These are phyloP conservation scores for Clonostachys chloroleuca DNA, from an alignment of 2,329 filamentous ascomycete species.

Conservation along the genomic window DNA sequence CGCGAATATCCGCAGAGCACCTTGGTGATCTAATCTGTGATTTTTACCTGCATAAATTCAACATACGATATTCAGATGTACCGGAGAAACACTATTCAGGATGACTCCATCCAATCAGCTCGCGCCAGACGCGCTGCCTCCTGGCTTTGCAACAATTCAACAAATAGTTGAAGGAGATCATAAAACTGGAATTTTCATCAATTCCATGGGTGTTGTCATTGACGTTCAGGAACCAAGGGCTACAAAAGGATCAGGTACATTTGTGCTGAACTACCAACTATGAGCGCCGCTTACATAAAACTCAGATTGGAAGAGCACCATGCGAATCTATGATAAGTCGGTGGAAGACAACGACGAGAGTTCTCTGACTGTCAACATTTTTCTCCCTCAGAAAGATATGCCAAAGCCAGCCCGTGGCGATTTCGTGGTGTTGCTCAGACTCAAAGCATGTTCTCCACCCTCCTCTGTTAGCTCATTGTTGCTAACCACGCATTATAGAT, in stretches of 20 bases:
- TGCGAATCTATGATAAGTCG: constrained; percentile 58
- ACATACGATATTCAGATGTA: no score
- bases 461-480: no score
- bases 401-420: constrained; percentile 37
- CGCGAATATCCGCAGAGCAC: no score
- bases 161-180: constrained; percentile 21
- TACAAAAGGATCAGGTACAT: constrained; percentile 47
- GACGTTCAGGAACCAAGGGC: constrained; percentile 52
- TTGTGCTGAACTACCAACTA: neutral
- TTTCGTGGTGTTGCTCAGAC: constrained; percentile 39
- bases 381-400: constrained; percentile 43
- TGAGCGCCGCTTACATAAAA: neutral
- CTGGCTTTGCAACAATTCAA: neutral
- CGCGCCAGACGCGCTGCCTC: neutral
- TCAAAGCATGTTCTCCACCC: constrained; percentile 37
- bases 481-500: constrained; percentile 19
- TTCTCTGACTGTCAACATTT: constrained; percentile 51
- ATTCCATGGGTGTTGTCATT: constrained; percentile 66
- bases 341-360: constrained; percentile 27
- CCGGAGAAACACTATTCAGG: neutral
- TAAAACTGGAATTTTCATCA: constrained; percentile 30
- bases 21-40: neutral
- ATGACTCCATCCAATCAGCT: constrained; percentile 1
- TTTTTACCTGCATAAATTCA: neutral
- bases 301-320: constrained; percentile 54